Conservation (phyloP, 495 filamentous ascomycete species). For the Bacidia gigantensis region DNA sequence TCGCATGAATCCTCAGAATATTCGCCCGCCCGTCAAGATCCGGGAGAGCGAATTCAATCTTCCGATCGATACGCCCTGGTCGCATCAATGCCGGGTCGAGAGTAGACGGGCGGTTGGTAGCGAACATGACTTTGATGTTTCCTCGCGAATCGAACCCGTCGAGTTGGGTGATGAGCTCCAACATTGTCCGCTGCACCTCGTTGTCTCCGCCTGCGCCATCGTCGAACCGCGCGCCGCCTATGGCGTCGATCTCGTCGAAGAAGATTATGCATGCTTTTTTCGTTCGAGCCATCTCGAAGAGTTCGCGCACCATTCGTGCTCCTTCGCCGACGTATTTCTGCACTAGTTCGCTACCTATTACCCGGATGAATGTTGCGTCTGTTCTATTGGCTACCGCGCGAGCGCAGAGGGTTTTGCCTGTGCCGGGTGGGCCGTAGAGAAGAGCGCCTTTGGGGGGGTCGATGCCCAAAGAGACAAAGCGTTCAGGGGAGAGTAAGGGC, state of each 20-base stretch:
- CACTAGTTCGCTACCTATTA: constrained; percentile 92
- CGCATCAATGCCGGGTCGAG: constrained; percentile 94
- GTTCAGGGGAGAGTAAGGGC: constrained; percentile 88
- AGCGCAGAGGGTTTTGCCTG: constrained; percentile 95
- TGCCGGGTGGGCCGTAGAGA: constrained; percentile 92
- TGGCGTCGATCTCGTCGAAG: constrained; percentile 98
- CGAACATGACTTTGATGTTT: constrained; percentile 99
- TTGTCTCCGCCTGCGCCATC: constrained; percentile 97
- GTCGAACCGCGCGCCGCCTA: constrained; percentile 96
- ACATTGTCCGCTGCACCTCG: constrained; percentile 98
- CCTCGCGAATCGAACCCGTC: constrained; percentile 95
- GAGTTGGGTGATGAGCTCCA: constrained; percentile 95
- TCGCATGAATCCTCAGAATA: constrained; percentile 95
- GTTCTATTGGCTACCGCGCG: constrained; percentile 95
- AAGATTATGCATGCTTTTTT: constrained; percentile 99
- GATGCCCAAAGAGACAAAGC: constrained; percentile 94
- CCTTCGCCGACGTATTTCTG: constrained; percentile 99
- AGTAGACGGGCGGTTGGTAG: constrained; percentile 92
- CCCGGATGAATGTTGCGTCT: constrained; percentile 95
- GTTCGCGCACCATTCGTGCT: constrained; percentile 92
- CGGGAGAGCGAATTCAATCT: constrained; percentile 96
- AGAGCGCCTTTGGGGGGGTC: constrained; percentile 96
- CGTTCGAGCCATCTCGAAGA: constrained; percentile 98
- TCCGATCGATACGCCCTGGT: constrained; percentile 93
- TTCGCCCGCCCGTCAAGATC: constrained; percentile 95